phyloP scores from a whole-genome alignment of 1,139 yeast genomes.

The Pichia sp. region DNA sequence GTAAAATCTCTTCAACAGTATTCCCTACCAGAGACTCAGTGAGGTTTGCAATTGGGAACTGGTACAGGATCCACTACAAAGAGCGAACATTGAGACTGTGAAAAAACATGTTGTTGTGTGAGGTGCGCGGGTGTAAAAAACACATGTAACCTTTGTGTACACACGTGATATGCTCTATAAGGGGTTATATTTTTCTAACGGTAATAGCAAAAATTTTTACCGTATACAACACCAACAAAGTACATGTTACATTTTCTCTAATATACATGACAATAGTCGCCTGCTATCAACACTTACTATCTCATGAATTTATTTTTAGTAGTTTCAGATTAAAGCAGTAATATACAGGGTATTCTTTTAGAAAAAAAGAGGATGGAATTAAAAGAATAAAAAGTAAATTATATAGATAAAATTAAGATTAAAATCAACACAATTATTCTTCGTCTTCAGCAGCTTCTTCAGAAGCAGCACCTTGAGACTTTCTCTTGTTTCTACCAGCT shows the following conservation, averaged over 20 bases:
- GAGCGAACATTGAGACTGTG: background rate
- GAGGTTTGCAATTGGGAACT: background rate
- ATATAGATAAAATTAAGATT: background rate
- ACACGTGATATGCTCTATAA: background rate
- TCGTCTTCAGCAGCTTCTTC: conserved; percentile 58
- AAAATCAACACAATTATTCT: conserved; percentile 21
- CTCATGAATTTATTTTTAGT: background rate
- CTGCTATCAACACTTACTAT: too few species aligned
- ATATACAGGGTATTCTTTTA: conserved; percentile 1
- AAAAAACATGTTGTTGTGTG: background rate
- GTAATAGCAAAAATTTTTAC: background rate
- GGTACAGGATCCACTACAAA: background rate
- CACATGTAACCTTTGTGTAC: background rate
- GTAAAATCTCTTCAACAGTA: background rate
- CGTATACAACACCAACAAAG: too few species aligned
- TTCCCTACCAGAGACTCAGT: background rate
- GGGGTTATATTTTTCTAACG: too few species aligned
- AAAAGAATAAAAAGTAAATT: background rate
- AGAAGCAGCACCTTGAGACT: conserved; percentile 58
- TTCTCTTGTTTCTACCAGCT: conserved; percentile 99
- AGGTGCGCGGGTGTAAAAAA: background rate
- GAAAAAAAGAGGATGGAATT: background rate
- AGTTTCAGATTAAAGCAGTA: background rate
- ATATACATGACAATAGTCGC: too few species aligned
- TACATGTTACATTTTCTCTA: too few species aligned